Evolutionary conservation across 1,284 basidiomycete species (phyloP).

Genomic region (Apiotrichum akiyoshidainum): DNA sequence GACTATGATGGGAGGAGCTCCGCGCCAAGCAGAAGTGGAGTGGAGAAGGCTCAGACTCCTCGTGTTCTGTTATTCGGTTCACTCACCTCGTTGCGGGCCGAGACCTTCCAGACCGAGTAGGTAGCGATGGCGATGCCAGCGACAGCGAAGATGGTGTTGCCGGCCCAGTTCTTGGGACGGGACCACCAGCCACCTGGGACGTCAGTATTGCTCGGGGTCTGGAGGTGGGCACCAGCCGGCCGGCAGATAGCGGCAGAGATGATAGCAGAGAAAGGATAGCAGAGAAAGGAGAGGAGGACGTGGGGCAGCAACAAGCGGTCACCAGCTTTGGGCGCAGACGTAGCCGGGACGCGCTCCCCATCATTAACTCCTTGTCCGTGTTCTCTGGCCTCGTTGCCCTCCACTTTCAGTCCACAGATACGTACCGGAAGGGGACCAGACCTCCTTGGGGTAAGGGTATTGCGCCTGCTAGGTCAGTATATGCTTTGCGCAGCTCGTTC

Average conservation of each 20-base stretch:
- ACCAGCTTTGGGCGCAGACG: too few species aligned
- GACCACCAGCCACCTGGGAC: slow-evolving; percentile 58
- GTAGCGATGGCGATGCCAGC: slow-evolving; percentile 53
- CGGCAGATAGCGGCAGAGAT: not conserved
- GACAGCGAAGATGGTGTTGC: slow-evolving; percentile 54
- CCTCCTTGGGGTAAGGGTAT: slow-evolving; percentile 59
- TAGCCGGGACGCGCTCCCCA: too few species aligned
- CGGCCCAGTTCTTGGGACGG: slow-evolving; percentile 56
- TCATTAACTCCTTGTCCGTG: too few species aligned
- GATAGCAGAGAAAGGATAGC: not conserved
- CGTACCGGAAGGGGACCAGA: slow-evolving; percentile 55
- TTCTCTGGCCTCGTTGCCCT: not conserved
- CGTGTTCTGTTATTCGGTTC: not conserved
- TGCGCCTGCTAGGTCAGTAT: slow-evolving; percentile 40
- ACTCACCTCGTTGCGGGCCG: slow-evolving; percentile 55
- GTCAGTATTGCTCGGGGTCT: not conserved
- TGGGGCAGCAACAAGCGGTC: too few species aligned
- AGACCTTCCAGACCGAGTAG: slow-evolving; percentile 54
- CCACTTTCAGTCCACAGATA: not conserved
- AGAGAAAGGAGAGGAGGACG: too few species aligned
- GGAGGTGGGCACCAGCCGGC: not conserved
- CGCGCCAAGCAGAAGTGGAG: not conserved
- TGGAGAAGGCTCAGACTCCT: not conserved
- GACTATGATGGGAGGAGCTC: too few species aligned
- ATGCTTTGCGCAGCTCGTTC: too few species aligned